Evolutionary conservation across 345 rosid genomes (phyloP).

Genomic region (Eucalyptus curtisii): DNA sequence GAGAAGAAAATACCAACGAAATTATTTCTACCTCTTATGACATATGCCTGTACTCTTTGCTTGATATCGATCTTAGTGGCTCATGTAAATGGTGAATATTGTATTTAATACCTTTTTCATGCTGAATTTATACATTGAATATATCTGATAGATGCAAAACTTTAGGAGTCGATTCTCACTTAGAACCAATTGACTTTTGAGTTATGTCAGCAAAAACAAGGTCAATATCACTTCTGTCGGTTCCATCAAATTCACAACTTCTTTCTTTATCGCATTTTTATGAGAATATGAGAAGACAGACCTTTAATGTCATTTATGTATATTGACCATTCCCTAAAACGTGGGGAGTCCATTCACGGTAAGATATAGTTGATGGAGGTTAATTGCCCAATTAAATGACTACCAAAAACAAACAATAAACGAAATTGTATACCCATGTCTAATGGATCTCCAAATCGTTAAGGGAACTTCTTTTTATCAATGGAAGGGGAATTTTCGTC

Average conservation of each 20-base stretch:
- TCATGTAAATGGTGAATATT: background rate
- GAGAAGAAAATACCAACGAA: background rate
- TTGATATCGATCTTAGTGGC: background rate
- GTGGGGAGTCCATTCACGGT: background rate
- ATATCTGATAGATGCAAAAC: background rate
- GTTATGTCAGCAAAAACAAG: background rate
- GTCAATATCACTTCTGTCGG: background rate
- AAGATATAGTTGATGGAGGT: background rate
- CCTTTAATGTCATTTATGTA: background rate
- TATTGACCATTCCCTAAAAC: background rate
- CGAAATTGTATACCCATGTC: background rate
- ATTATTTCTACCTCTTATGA: background rate
- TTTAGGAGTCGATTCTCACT: background rate
- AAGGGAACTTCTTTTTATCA: background rate
- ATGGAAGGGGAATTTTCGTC: background rate
- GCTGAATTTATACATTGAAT: background rate
- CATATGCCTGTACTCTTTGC: fast-evolving
- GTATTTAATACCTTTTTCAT: background rate
- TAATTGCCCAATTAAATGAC: background rate
- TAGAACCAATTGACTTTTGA: background rate
- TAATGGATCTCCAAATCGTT: background rate
- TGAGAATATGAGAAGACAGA: background rate
- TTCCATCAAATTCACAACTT: background rate
- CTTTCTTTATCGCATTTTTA: background rate
- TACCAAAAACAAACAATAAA: background rate